phyloP scores from a whole-genome alignment of 139 green algal species.

The Volvox reticuliferus region DNA sequence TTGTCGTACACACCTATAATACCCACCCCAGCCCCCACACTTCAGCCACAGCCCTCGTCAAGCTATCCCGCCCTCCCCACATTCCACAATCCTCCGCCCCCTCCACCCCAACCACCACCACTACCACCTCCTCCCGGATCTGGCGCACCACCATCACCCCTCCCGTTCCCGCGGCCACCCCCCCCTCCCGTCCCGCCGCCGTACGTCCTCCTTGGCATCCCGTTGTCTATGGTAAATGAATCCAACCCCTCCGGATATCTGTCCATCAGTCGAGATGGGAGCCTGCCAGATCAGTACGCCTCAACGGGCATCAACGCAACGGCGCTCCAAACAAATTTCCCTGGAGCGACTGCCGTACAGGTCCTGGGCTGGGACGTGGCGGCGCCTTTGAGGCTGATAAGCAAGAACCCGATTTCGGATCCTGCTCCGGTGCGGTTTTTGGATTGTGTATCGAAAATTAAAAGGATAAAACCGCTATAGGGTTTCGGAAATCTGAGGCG shows the following conservation, averaged over 20 bases:
- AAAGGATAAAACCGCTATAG: no score
- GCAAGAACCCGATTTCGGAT: background rate
- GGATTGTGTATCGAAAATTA: no score
- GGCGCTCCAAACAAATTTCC: background rate
- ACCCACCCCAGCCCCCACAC: no score
- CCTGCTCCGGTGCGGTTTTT: no score
- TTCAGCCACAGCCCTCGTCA: background rate
- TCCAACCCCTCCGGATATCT: background rate
- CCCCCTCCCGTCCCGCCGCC: background rate
- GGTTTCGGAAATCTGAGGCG: no score
- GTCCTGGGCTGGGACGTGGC: background rate
- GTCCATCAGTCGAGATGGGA: background rate
- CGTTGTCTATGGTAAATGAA: background rate
- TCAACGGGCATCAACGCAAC: background rate
- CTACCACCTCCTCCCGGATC: background rate
- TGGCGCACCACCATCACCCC: background rate
- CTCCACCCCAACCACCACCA: background rate
- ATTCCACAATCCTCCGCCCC: background rate
- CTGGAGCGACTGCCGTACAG: background rate
- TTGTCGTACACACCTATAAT: no score
- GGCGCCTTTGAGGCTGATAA: background rate
- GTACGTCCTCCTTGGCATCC: background rate
- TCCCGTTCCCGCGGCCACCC: background rate
- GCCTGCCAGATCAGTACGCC: background rate
- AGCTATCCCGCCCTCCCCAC: background rate